Conservation (phyloP, 2,329 filamentous ascomycete genomes). For the Fusarium mundagurra region DNA sequence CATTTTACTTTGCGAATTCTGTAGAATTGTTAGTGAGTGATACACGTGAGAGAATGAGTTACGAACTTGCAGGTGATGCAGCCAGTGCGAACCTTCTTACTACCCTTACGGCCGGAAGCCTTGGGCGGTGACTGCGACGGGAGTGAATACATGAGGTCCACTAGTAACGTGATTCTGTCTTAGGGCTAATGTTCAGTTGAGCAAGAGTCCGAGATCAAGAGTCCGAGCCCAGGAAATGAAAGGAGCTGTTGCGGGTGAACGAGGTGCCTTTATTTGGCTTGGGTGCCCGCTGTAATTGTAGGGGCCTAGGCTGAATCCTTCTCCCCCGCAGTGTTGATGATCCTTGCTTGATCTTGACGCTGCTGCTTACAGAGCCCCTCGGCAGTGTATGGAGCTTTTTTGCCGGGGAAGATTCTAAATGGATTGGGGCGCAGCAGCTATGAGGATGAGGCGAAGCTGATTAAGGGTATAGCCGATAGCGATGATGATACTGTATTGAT, state of each 20-base stretch:
- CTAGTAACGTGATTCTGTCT: not conserved
- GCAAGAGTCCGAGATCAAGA: slow-evolving; percentile 13
- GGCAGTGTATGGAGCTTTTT: not conserved
- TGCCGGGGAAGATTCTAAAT: not conserved
- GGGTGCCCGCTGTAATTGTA: slow-evolving; percentile 8
- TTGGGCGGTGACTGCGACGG: slow-evolving; percentile 10
- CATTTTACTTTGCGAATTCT: slow-evolving; percentile 26
- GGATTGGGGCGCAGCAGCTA: slow-evolving; percentile 1
- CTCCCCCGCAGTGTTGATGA: not conserved
- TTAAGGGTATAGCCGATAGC: not conserved
- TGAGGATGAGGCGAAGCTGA: not conserved
- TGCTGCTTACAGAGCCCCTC: slow-evolving; percentile 2
- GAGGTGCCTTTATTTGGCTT: slow-evolving; percentile 24
- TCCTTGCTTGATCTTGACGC: not conserved
- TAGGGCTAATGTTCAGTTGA: not conserved
- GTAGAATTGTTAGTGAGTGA: not conserved
- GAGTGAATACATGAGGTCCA: slow-evolving; percentile 2
- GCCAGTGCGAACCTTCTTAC: slow-evolving; percentile 59
- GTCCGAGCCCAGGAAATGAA: slow-evolving; percentile 31
- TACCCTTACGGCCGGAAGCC: slow-evolving; percentile 52
- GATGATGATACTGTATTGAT: not conserved
- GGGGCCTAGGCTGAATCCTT: not conserved
- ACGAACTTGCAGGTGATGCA: slow-evolving; percentile 67
- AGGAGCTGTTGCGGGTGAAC: not conserved
- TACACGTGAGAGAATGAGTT: too few species aligned